A percentile compares a stretch with the other conserved stretches of the same genome.
These are phyloP conservation scores for Telfairia occidentalis DNA, from an alignment of 331 rosid species.

Conservation along the genomic window DNA sequence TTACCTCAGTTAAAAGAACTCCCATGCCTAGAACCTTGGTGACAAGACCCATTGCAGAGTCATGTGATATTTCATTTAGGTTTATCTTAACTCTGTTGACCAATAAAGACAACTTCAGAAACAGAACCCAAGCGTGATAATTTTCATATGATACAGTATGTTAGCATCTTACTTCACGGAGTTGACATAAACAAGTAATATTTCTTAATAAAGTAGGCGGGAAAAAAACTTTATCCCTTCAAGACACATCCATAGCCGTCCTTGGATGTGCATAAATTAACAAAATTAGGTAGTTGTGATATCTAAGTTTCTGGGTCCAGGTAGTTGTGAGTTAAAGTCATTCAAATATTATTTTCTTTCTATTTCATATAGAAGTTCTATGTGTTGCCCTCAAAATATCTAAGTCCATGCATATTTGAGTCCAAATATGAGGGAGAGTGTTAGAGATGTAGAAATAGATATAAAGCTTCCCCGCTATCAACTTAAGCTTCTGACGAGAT, in stretches of 20 bases:
- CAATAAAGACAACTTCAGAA: slow-evolving; percentile 13
- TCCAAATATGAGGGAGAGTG: neutral
- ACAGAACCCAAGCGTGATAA: neutral
- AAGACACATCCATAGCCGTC: neutral
- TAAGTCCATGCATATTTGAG: neutral
- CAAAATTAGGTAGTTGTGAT: neutral
- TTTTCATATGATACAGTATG: neutral
- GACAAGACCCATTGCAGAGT: slow-evolving; percentile 76
- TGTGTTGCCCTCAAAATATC: neutral
- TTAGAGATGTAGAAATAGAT: neutral
- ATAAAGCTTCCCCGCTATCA: neutral
- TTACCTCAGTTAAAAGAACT: slow-evolving; percentile 86
- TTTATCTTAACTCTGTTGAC: slow-evolving; percentile 61
- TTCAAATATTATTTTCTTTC: neutral
- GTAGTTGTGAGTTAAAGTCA: neutral
- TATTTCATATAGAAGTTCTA: neutral
- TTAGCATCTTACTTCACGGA: neutral
- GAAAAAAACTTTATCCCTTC: neutral
- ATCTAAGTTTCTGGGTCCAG: neutral
- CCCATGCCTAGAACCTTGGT: slow-evolving; percentile 60
- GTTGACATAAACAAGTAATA: neutral
- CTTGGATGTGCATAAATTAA: neutral
- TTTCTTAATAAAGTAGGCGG: neutral
- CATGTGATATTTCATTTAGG: slow-evolving; percentile 82
- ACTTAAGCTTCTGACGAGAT: neutral